phyloP scores from a whole-genome alignment of 148 eudicot genomes.

The Arctostaphylos glauca region DNA sequence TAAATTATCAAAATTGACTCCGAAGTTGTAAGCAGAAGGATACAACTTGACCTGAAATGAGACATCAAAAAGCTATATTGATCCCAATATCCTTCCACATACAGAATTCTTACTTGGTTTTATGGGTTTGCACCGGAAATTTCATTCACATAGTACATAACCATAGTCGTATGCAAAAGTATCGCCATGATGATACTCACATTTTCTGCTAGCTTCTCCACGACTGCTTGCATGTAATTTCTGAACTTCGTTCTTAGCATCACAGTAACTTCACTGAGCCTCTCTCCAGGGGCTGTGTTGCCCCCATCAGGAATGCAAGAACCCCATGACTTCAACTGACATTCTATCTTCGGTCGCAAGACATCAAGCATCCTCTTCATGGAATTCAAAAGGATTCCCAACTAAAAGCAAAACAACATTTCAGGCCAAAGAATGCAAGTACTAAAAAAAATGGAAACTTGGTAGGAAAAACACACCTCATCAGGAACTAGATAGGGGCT shows the following conservation, averaged over 20 bases:
- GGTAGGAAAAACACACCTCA: conserved; percentile 42
- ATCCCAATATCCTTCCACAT: not conserved
- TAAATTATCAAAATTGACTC: not conserved
- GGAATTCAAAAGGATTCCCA: conserved; percentile 69
- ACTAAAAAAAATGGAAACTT: not conserved
- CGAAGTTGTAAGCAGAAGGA: not conserved
- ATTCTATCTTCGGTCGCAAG: conserved; percentile 61
- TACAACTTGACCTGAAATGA: not conserved
- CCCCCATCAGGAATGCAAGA: conserved; percentile 48
- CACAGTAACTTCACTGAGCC: conserved; percentile 63
- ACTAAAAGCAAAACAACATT: conserved; percentile 30
- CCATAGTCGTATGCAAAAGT: conserved; percentile 37
- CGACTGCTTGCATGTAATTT: conserved; percentile 56
- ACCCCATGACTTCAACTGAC: conserved; percentile 62
- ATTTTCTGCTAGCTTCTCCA: conserved; percentile 70
- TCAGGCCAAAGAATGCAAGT: not conserved
- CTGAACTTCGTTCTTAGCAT: conserved; percentile 70
- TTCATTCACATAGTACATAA: not conserved
- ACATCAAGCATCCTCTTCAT: conserved; percentile 79
- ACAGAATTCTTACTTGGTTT: not conserved
- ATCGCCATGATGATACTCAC: conserved; percentile 28
- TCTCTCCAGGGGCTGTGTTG: conserved; percentile 53
- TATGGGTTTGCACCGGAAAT: not conserved
- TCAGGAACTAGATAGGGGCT: conserved; percentile 41
- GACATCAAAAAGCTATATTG: not conserved